These are phyloP conservation scores for Ganoderma leucocontextum DNA, from an alignment of 1,284 basidiomycete species.

Conservation along the genomic window DNA sequence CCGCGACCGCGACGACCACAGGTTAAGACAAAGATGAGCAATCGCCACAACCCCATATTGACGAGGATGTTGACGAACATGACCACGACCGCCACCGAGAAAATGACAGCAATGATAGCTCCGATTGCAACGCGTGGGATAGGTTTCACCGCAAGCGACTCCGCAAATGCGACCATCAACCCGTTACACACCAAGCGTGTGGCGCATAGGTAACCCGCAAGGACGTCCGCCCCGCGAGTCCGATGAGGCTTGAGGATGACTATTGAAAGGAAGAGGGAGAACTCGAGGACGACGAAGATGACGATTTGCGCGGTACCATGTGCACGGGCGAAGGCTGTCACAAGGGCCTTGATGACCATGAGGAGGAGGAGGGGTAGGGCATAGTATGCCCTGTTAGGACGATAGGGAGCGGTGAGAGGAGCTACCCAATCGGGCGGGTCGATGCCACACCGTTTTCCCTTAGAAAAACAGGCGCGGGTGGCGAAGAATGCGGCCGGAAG, in stretches of 20 bases:
- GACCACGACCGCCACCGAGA: constrained; percentile 65
- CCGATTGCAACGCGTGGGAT: constrained; percentile 84
- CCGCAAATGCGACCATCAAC: constrained; percentile 73
- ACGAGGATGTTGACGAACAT: constrained; percentile 67
- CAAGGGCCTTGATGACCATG: constrained; percentile 69
- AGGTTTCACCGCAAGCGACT: constrained; percentile 63
- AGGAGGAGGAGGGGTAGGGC: constrained; percentile 63
- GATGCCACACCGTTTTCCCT: constrained; percentile 32
- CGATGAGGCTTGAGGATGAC: constrained; percentile 64
- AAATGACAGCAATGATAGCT: constrained; percentile 66
- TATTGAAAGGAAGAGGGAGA: constrained; percentile 62
- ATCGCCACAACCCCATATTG: constrained; percentile 47
- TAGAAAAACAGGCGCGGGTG: constrained; percentile 48
- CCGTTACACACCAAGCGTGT: constrained; percentile 70
- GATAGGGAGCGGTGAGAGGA: constrained; percentile 66
- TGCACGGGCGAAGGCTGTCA: constrained; percentile 75
- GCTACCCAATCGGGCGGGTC: constrained; percentile 45
- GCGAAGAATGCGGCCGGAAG: constrained; percentile 54
- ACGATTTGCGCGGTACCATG: constrained; percentile 79
- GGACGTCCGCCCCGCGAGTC: constrained; percentile 65
- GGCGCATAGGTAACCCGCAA: constrained; percentile 69
- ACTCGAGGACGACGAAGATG: constrained; percentile 74
- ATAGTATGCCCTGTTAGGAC: constrained; percentile 62
- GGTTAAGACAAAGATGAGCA: constrained; percentile 35
- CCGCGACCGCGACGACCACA: constrained; percentile 30